phyloP scores from a whole-genome alignment of 768 basidiomycete genomes.

The Mycena pura region DNA sequence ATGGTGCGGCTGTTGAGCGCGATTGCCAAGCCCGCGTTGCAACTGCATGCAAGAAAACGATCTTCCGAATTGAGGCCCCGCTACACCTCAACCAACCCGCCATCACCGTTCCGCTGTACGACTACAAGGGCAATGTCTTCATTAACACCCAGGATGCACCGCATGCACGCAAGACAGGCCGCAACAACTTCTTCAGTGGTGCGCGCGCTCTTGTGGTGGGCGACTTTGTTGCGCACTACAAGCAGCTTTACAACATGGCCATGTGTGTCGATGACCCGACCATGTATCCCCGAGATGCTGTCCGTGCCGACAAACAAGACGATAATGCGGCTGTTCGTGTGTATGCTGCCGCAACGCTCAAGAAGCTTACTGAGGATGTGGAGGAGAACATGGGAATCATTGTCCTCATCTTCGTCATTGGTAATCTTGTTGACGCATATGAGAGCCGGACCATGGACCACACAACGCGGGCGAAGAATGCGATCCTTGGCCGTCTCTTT shows the following conservation, averaged over 20 bases:
- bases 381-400: constrained; percentile 3
- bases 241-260: constrained; percentile 2
- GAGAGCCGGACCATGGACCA: constrained; percentile 1
- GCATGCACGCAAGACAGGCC: constrained; percentile 13
- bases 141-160: constrained; percentile 7
- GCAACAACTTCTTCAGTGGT: constrained; percentile 6
- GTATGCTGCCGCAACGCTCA: not conserved
- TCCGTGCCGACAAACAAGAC: not conserved
- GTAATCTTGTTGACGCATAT: constrained; percentile 8
- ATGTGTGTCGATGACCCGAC: not conserved
- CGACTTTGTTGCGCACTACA: constrained; percentile 1
- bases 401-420: constrained; percentile 1
- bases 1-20: not conserved
- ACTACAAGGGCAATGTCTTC: not conserved
- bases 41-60: not conserved
- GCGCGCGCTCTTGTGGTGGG: constrained; percentile 4
- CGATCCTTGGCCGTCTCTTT: constrained; percentile 1
- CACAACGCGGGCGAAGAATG: not conserved
- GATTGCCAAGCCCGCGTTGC: not conserved
- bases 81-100: not conserved
- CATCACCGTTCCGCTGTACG: not conserved
- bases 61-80: not conserved
- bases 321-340: constrained; percentile 4
- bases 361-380: not conserved
- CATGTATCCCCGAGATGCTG: not conserved